These are phyloP conservation scores for Abrus precatorius DNA, from an alignment of 306 rosid species.

Conservation along the genomic window DNA sequence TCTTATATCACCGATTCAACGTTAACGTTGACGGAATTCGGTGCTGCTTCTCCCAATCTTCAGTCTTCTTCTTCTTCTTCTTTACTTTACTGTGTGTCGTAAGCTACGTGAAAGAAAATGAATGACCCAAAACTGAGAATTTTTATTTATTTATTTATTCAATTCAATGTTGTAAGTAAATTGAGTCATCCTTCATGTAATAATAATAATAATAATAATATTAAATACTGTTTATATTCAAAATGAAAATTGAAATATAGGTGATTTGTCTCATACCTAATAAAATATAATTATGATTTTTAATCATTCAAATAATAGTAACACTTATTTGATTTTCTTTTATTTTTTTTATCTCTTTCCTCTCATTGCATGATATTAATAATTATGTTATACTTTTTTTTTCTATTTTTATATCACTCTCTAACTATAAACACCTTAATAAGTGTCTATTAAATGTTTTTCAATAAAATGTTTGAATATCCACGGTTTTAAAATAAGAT, in stretches of 20 bases:
- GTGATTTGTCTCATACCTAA: too few species aligned
- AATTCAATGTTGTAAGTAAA: background rate
- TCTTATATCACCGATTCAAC: background rate
- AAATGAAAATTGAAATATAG: background rate
- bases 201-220: background rate
- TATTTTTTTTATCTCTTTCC: too few species aligned
- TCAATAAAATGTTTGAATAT: too few species aligned
- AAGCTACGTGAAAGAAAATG: conserved; percentile 29
- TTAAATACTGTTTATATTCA: background rate
- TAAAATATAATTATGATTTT: too few species aligned
- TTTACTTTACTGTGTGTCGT: conserved; percentile 14
- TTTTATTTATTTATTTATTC: background rate
- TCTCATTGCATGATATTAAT: too few species aligned
- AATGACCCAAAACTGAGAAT: background rate
- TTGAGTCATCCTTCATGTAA: background rate
- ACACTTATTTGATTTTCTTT: too few species aligned
- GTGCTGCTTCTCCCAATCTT: background rate
- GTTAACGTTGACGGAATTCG: background rate
- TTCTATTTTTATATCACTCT: too few species aligned
- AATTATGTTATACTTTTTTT: too few species aligned
- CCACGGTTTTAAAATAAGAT: too few species aligned
- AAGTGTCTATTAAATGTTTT: too few species aligned
- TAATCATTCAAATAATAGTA: too few species aligned
- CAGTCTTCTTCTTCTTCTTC: conserved; percentile 14
- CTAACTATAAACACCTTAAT: too few species aligned